Percentiles rank a stretch among this genome's conserved stretches.
Conservation (phyloP, 441 rosid genomes). For the Brassica balearica region DNA sequence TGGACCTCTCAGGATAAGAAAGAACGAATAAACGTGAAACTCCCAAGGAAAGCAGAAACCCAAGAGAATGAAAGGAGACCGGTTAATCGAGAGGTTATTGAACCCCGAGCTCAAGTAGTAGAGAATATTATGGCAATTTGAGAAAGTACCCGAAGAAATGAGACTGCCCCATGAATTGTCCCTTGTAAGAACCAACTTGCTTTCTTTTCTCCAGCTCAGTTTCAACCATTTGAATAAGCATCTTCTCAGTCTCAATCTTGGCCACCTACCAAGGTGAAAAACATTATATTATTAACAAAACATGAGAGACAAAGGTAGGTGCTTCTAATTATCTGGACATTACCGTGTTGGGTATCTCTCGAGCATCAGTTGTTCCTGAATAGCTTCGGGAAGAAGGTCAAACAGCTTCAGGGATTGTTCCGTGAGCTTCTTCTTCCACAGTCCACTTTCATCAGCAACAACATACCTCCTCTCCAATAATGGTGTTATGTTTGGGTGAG, state of each 20-base stretch:
- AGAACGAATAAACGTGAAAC: constrained; percentile 13
- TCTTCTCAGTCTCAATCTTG: constrained; percentile 97
- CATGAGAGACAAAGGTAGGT: neutral
- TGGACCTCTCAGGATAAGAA: neutral
- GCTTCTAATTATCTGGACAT: constrained; percentile 72
- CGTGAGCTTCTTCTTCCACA: constrained; percentile 89
- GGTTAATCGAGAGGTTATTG: constrained; percentile 24
- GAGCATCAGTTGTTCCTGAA: constrained; percentile 95
- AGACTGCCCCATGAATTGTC: constrained; percentile 83
- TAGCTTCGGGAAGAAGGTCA: constrained; percentile 80
- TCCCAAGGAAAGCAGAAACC: constrained; percentile 6
- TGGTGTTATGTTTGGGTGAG: constrained; percentile 48
- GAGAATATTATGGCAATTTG: constrained; percentile 39
- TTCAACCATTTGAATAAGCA: constrained; percentile 99
- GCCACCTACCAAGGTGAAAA: constrained; percentile 69
- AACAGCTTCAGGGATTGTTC: constrained; percentile 77
- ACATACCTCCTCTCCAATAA: constrained; percentile 96
- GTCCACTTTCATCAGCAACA: constrained; percentile 78
- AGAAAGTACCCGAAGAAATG: constrained; percentile 91
- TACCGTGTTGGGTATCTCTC: constrained; percentile 98
- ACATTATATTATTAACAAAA: constrained; percentile 13
- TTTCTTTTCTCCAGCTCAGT: constrained; percentile 91
- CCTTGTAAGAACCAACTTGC: constrained; percentile 74
- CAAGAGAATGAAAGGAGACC: neutral
- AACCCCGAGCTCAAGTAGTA: constrained; percentile 80